Evolutionary conservation across 257 asterid genomes (phyloP).

Genomic region (Plantago major): DNA sequence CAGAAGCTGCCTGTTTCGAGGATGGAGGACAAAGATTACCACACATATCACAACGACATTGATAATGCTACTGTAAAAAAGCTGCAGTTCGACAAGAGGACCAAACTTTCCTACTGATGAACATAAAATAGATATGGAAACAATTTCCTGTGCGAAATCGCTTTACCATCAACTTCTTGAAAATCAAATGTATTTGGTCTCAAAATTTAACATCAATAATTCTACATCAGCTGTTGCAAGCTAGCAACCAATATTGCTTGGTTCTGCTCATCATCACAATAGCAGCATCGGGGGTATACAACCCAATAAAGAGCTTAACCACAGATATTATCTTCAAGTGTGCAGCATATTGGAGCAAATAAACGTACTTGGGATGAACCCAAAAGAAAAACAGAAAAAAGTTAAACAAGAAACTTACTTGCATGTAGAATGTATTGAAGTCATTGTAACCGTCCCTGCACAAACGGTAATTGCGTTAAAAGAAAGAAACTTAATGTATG

Average conservation of each 20-base stretch:
- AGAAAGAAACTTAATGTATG: no score
- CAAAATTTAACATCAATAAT: no score
- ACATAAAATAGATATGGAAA: neutral
- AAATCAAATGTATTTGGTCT: no score
- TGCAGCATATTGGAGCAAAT: constrained; percentile 6
- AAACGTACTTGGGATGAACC: constrained; percentile 14
- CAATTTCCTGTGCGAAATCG: neutral
- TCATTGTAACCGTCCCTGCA: constrained; percentile 99
- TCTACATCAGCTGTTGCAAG: no score
- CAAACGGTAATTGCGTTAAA: constrained; percentile 20
- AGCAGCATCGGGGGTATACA: no score
- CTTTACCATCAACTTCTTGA: no score
- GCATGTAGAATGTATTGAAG: constrained; percentile 99
- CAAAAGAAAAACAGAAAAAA: constrained; percentile 19
- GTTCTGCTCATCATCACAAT: no score
- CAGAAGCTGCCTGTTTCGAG: constrained; percentile 88
- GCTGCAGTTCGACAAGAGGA: constrained; percentile 9
- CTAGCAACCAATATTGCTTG: no score
- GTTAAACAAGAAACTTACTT: constrained; percentile 52
- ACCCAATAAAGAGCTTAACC: no score
- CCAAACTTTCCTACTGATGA: neutral
- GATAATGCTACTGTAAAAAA: neutral
- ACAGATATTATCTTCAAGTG: no score
- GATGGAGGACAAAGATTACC: constrained; percentile 3
- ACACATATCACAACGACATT: neutral